A percentile compares a stretch with the other conserved stretches of the same genome.
Evolutionary conservation across 2,329 filamentous ascomycete species (phyloP).

Genomic region (Neopestalotiopsis sp.): DNA sequence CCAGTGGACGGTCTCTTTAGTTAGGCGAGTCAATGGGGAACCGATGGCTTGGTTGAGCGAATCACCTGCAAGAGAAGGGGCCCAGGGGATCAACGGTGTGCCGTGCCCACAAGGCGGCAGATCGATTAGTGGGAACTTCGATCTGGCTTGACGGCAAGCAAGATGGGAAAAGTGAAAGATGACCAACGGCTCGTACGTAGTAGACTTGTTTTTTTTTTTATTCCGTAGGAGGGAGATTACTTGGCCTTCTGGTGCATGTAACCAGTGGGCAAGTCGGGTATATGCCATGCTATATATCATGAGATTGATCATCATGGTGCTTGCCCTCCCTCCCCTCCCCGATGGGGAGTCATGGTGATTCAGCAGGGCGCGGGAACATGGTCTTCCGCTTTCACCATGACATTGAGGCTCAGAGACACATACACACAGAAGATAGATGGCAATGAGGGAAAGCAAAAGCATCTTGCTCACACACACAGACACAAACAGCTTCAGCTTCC

Average conservation of each 20-base stretch:
- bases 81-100: background rate
- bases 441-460: too few species aligned
- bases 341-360: background rate
- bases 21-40: background rate
- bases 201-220: too few species aligned
- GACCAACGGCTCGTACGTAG: background rate
- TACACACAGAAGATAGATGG: background rate
- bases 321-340: background rate
- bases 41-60: background rate
- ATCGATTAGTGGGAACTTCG: background rate
- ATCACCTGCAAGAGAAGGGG: background rate
- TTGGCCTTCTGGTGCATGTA: too few species aligned
- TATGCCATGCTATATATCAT: too few species aligned
- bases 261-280: too few species aligned
- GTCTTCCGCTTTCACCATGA: background rate
- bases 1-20: background rate
- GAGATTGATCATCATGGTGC: background rate
- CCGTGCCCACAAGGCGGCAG: constrained; percentile 1
- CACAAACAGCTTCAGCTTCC: background rate
- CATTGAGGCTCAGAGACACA: constrained; percentile 1
- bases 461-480: background rate
- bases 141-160: background rate
- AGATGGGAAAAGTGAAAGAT: constrained; percentile 5
- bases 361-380: background rate
- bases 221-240: too few species aligned